Evolutionary conservation across 1,284 basidiomycete genomes (phyloP), one percentile per base, ranked within the genome.

Genomic region (Moesziomyces parantarcticus): DNA sequence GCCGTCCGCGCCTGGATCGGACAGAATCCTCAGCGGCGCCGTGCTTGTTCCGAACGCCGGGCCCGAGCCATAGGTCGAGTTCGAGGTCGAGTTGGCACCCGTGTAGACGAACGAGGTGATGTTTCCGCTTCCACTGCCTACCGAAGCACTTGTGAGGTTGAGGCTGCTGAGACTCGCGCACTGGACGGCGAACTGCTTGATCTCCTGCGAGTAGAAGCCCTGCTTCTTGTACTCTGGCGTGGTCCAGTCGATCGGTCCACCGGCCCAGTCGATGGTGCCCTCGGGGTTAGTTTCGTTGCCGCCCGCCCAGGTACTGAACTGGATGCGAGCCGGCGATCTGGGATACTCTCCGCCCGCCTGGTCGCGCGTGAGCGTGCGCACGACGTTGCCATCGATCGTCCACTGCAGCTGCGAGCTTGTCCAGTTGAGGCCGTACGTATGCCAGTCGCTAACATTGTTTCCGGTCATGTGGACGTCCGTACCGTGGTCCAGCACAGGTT

Each of bases 21-120:
- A 52, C 16, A 73, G 64, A 8, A 51, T 51, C 34, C 49, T 43
- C 40, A 73, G 29, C 13, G 59, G 51, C 5, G 39, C 49, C 2
- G 50, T 74, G 52, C 60, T 68, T 9, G 61, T 54, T 2, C 49
- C 49, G n/a, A 79, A 77, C 6, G 41, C 64, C 1, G 80, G 81
- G 41, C 59, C 70, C 41, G 46, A 26, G 1, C 66, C 50, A 10
- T 45, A 47, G 18, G 53, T 47, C 26, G 39, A 55, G 1, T 65
- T 52, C 13, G 48, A 47, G 18, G 53, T 47, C 26, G 39, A 55
- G 41, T 73, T 75, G 41, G 34, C 32, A 11, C 79, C 79, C 4
- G 80, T 80, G 58, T 83, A 83, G 22, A 75, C 68, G 51, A 64
- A 83, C n/a, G 76, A 74, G 9, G 78, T 80, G 22, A 62, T 43